Base-by-base conservation (phyloP, 768 basidiomycete species). In the Coprinopsis cinerea region DNA sequence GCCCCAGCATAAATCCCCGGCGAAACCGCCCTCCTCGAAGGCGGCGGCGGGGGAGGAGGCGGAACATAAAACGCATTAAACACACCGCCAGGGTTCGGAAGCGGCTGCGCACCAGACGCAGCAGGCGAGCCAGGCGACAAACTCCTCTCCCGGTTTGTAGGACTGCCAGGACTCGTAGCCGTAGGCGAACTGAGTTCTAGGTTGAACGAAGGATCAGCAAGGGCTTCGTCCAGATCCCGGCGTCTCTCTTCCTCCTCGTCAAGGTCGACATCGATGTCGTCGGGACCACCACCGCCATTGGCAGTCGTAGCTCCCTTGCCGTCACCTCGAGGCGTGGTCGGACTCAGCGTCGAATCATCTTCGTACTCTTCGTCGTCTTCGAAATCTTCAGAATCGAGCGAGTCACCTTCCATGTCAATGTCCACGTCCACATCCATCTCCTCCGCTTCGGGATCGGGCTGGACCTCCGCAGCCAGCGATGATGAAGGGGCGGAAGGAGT, bases 191-290 rank as follows among this genome's bases (percentile, higher is more conserved):
- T 67, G n/a, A 71, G 56, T 54, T 67, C 68, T 1, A 65, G 61
- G 20, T 70, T 69, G 50, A 69, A 71, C 14, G 65, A 63, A 6
- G 70, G 70, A 39, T 71, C 70, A 5, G 61, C 57, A 40, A 60
- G 65, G 7, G 66, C 62, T 48, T 67, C 67, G 23, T 66, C 61
- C 17, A 52, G 44, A 23, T 10, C 44, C 4, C 44, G 44, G 11
- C 44, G 44, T 20, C 28, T n/a, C n/a, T 25, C 44, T 45, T 45
- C 44, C 18, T 45, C 44, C 27, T 27, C 44, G 27, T 28, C 27
- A 4, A 18, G 7, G 10, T 40, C 37, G 18, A 20, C n/a, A n/a
- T n/a, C n/a, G n/a, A n/a, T n/a, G n/a, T n/a, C n/a, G n/a, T n/a
- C n/a, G n/a, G n/a, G n/a, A n/a, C n/a, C n/a, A n/a, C n/a, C n/a